These are phyloP conservation scores for Candida pini DNA, from an alignment of 805 yeast species.

Conservation along the genomic window DNA sequence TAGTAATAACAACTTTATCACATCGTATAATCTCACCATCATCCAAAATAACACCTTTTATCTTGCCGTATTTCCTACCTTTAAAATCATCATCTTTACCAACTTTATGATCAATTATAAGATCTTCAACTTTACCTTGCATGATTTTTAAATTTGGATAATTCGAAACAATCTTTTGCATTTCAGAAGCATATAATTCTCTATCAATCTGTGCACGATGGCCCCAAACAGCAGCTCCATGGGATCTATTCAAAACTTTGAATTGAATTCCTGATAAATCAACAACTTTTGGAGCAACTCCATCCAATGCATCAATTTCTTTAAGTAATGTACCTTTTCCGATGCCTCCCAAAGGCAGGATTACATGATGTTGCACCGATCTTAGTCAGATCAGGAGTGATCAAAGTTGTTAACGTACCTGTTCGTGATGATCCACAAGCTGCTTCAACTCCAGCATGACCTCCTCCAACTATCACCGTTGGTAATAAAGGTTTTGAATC, in stretches of 20 bases:
- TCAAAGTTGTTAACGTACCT: conserved; percentile 63
- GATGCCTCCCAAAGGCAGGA: conserved; percentile 96
- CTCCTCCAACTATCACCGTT: conserved; percentile 92
- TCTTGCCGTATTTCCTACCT: conserved; percentile 39
- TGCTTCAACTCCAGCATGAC: conserved; percentile 99
- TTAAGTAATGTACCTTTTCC: conserved; percentile 91
- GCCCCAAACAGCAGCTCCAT: conserved; percentile 98
- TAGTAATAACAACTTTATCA: conserved; percentile 75
- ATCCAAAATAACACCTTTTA: conserved; percentile 69
- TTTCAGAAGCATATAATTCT: conserved; percentile 64
- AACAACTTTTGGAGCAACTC: conserved; percentile 79
- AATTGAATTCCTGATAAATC: conserved; percentile 92
- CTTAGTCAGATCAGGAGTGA: conserved; percentile 70
- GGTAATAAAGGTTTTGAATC: conserved; percentile 36
- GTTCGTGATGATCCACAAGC: conserved; percentile 87
- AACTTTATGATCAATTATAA: conserved; percentile 49
- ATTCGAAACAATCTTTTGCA: conserved; percentile 61
- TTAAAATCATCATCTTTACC: conserved; percentile 20
- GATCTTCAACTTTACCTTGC: conserved; percentile 80
- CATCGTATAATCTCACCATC: conserved; percentile 60
- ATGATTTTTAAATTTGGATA: conserved; percentile 54
- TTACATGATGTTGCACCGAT: conserved; percentile 96
- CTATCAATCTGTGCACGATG: conserved; percentile 97
- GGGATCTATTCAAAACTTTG: conserved; percentile 75
- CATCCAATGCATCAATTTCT: conserved; percentile 96